These are phyloP conservation scores for Ceratobasidium papillatum DNA, from an alignment of 1,284 basidiomycete genomes.

Conservation along the genomic window DNA sequence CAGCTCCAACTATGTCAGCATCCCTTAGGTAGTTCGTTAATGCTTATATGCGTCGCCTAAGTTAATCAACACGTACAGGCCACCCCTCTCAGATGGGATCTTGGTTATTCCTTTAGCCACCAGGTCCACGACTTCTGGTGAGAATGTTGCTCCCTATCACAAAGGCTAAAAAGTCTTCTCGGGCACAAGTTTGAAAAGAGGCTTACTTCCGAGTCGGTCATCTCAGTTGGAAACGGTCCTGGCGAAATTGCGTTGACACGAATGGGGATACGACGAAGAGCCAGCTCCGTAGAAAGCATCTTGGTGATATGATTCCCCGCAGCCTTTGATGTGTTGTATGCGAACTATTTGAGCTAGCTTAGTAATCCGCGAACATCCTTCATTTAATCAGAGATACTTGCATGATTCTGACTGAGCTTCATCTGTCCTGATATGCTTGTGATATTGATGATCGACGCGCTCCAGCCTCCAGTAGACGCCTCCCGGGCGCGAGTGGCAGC, in stretches of 20 bases:
- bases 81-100: conserved; percentile 68
- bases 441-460: conserved; percentile 75
- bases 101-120: conserved; percentile 65
- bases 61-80: conserved; percentile 63
- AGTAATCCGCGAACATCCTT: not conserved
- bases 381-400: conserved; percentile 52
- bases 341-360: conserved; percentile 61
- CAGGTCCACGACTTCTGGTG: conserved; percentile 59
- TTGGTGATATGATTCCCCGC: conserved; percentile 76
- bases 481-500: conserved; percentile 61
- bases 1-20: conserved; percentile 77
- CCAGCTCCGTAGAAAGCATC: conserved; percentile 77
- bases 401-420: conserved; percentile 77
- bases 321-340: conserved; percentile 80
- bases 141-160: conserved; percentile 1
- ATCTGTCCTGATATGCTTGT: conserved; percentile 76
- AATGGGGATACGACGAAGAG: conserved; percentile 65
- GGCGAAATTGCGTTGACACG: conserved; percentile 70
- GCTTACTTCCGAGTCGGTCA: conserved; percentile 61
- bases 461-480: conserved; percentile 54
- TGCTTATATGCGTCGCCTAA: not conserved
- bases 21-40: conserved; percentile 54
- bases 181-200: not conserved
- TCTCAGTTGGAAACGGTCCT: conserved; percentile 62
- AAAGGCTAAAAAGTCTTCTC: not conserved